phyloP scores from a whole-genome alignment of 257 asterid species.

The Solanum raphanifolium region DNA sequence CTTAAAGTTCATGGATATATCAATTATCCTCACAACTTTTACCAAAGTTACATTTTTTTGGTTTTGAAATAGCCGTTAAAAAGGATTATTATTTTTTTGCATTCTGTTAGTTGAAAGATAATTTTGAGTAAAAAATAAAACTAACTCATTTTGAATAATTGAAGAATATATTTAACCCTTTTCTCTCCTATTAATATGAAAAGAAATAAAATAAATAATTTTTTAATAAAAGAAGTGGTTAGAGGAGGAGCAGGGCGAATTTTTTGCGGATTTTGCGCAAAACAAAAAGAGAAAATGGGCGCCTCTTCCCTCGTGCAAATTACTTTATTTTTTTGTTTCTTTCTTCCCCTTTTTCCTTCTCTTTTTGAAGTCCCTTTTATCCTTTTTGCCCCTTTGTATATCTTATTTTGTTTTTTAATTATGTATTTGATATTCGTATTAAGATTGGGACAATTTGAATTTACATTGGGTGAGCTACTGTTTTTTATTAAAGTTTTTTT shows the following conservation, averaged over 20 bases:
- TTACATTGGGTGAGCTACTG: neutral
- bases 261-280: neutral
- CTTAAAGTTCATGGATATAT: neutral
- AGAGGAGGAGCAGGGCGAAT: neutral
- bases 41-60: neutral
- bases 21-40: neutral
- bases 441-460: too few relatives aligned
- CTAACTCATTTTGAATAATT: neutral
- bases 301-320: neutral
- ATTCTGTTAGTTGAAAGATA: neutral
- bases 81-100: neutral
- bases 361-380: neutral
- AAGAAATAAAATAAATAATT: neutral
- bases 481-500: neutral
- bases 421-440: neutral
- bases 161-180: neutral
- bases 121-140: neutral
- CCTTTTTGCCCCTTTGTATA: neutral
- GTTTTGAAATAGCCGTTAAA: neutral
- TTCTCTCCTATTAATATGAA: neutral
- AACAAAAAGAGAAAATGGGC: neutral
- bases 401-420: neutral
- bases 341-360: neutral
- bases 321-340: neutral
- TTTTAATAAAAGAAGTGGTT: neutral